Evolutionary conservation across 2,329 filamentous ascomycete genomes (phyloP).

Genomic region (Talaromyces sp.): DNA sequence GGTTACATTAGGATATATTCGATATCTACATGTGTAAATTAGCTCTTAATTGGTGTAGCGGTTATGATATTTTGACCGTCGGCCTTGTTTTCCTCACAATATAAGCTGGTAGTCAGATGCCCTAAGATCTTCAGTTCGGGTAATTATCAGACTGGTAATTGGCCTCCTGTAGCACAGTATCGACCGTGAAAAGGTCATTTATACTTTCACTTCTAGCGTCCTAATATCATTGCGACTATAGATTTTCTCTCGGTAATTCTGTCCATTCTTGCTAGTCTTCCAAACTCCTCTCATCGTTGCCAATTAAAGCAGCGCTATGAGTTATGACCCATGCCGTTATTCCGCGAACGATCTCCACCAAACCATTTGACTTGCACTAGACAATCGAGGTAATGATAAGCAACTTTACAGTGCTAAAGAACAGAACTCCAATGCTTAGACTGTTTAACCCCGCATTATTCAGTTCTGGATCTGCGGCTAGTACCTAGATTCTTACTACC

Average conservation of each 20-base stretch:
- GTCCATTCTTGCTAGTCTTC: not conserved
- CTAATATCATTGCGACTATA: not conserved
- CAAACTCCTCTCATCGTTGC: not conserved
- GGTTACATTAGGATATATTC: not conserved
- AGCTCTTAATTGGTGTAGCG: not conserved
- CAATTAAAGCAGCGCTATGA: not conserved
- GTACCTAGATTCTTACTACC: not conserved
- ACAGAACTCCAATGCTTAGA: not conserved
- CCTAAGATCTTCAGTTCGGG: no score
- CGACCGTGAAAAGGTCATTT: not conserved
- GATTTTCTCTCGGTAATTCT: not conserved
- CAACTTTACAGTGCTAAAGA: not conserved
- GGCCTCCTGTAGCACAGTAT: not conserved
- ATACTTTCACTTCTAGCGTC: not conserved
- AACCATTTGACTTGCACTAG: not conserved
- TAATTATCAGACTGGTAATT: not conserved
- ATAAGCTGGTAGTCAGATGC: not conserved
- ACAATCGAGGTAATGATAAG: not conserved
- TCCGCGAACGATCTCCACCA: not conserved
- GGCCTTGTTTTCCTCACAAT: not conserved
- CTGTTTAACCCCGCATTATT: not conserved
- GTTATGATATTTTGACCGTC: not conserved
- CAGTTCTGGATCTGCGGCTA: not conserved
- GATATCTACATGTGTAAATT: not conserved
- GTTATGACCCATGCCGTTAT: not conserved